Evolutionary conservation across 2,329 filamentous ascomycete species (phyloP).

Genomic region (Arthrobotrys entomopaga): DNA sequence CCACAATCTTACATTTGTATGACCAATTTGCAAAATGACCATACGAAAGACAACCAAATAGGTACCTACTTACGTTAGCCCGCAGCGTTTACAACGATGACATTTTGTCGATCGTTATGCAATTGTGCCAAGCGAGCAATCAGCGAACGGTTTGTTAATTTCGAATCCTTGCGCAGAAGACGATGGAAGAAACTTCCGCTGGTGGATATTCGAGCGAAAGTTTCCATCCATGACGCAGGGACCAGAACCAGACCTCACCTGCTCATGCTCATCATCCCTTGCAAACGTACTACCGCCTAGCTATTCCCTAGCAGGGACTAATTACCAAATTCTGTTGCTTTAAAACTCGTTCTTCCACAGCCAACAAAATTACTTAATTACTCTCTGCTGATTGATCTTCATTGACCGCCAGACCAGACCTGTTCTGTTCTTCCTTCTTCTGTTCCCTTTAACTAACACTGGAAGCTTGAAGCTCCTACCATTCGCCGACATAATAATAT

Average conservation of each 20-base stretch:
- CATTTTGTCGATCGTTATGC: constrained; percentile 33
- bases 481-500: constrained; percentile 9
- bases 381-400: constrained; percentile 45
- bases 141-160: constrained; percentile 39
- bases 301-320: constrained; percentile 17
- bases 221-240: constrained; percentile 55
- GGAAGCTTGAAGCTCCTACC: neutral
- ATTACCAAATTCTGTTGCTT: neutral
- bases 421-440: neutral
- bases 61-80: too few relatives aligned
- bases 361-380: too few relatives aligned
- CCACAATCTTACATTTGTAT: neutral
- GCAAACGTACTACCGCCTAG: constrained; percentile 31
- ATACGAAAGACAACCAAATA: neutral
- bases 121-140: constrained; percentile 28
- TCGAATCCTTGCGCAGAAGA: constrained; percentile 43
- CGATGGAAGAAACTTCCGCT: constrained; percentile 34
- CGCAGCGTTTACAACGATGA: neutral
- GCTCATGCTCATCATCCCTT: constrained; percentile 9
- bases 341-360: constrained; percentile 3
- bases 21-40: neutral
- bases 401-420: constrained; percentile 1
- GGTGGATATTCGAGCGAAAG: constrained; percentile 27
- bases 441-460: neutral
- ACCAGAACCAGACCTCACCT: constrained; percentile 26